These are phyloP conservation scores for Trametes sp. DNA, from an alignment of 1,284 basidiomycete genomes.

Conservation along the genomic window DNA sequence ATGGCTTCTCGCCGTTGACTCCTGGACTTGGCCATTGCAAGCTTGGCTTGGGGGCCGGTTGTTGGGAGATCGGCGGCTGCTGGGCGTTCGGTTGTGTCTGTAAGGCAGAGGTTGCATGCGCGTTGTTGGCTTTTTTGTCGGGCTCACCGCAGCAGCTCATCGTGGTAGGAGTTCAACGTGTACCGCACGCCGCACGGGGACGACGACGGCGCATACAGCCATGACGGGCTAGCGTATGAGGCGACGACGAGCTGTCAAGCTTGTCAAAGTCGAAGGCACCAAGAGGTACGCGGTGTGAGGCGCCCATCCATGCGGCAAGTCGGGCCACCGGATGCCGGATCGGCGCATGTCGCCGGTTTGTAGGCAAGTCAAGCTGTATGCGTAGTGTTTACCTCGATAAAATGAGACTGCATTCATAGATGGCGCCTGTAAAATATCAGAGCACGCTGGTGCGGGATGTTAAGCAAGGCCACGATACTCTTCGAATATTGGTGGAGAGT, in stretches of 20 bases:
- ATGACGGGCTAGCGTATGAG: conserved; percentile 9
- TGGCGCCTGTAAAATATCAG: background rate
- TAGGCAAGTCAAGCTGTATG: too few species aligned
- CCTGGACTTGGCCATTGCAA: conserved; percentile 30
- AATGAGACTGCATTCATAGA: too few species aligned
- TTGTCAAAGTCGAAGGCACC: background rate
- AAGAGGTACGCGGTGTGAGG: background rate
- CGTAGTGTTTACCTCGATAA: too few species aligned
- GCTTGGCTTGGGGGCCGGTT: conserved; percentile 50
- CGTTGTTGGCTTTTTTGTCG: conserved; percentile 36
- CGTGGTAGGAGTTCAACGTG: conserved; percentile 27
- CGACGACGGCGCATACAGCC: conserved; percentile 8
- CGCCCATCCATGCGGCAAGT: background rate
- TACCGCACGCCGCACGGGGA: conserved; percentile 2
- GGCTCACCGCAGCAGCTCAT: conserved; percentile 70
- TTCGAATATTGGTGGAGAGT: background rate
- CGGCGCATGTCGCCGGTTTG: background rate
- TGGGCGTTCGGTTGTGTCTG: conserved; percentile 29
- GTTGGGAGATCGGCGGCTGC: conserved; percentile 52
- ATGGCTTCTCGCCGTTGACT: conserved; percentile 38
- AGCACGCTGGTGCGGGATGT: background rate
- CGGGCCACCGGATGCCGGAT: background rate
- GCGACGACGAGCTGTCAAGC: conserved; percentile 9
- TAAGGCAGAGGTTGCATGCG: too few species aligned
- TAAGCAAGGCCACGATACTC: background rate